phyloP scores from a whole-genome alignment of 2,329 filamentous ascomycete genomes.

The Diaporthe citrichinensis region DNA sequence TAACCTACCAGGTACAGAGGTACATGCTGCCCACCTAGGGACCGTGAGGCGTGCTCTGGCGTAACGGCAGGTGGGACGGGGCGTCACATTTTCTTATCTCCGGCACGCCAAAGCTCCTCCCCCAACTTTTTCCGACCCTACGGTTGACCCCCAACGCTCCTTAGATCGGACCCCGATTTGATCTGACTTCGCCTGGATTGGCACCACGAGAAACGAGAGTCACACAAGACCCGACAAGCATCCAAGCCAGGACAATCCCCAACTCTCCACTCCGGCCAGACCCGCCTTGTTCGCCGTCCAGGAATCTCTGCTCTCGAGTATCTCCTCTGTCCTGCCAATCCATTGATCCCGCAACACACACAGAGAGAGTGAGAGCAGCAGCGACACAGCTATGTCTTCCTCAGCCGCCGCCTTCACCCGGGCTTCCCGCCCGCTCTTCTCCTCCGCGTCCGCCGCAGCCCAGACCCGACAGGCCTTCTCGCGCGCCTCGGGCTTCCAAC shows the following conservation, averaged over 20 bases:
- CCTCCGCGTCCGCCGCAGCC: constrained; percentile 66
- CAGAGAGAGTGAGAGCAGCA: neutral
- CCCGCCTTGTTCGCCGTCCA: constrained; percentile 6
- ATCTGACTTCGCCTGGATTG: constrained; percentile 8
- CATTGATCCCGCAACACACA: neutral
- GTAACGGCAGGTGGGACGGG: constrained; percentile 14
- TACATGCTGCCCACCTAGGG: neutral
- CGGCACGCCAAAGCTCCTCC: constrained; percentile 14
- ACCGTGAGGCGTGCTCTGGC: neutral
- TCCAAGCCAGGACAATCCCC: constrained; percentile 3
- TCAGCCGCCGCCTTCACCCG: constrained; percentile 65
- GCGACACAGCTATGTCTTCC: constrained; percentile 43
- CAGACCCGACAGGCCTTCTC: constrained; percentile 69
- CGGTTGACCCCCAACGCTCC: constrained; percentile 13
- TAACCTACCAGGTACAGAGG: neutral
- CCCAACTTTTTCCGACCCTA: constrained; percentile 33
- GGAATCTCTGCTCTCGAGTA: neutral
- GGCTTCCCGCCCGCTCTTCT: constrained; percentile 69
- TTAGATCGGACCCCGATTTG: constrained; percentile 39
- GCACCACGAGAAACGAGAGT: constrained; percentile 17
- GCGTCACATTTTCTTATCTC: constrained; percentile 37
- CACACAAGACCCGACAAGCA: constrained; percentile 22
- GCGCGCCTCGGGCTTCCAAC: constrained; percentile 56
- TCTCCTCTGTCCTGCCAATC: neutral
- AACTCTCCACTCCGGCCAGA: constrained; percentile 12